Percentiles rank a stretch among this genome's conserved stretches.
Evolutionary conservation across 2,329 filamentous ascomycete genomes (phyloP).

Genomic region (Hymenoscyphus fraxineus): DNA sequence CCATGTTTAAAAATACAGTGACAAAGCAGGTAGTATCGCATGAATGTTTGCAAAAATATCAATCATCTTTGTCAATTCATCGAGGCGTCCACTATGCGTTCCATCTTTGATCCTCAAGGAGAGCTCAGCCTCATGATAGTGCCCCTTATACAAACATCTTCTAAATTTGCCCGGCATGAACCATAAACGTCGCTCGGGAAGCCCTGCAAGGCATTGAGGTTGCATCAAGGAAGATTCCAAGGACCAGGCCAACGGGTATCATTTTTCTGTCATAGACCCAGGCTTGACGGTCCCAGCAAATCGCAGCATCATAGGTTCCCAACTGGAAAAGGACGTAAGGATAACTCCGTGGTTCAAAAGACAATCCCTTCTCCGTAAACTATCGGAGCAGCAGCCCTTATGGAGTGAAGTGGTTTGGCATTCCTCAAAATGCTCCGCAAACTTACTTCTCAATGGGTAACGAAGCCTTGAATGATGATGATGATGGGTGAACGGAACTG

Average conservation of each 20-base stretch:
- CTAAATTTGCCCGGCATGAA: not conserved
- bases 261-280: not conserved
- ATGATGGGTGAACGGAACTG: not conserved
- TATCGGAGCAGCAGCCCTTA: not conserved
- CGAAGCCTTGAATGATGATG: not conserved
- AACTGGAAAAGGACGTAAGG: not conserved
- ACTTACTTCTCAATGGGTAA: not conserved
- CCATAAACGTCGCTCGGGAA: not conserved
- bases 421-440: not conserved
- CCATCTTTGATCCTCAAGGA: not conserved
- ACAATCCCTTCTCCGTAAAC: not conserved
- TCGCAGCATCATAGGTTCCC: not conserved
- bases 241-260: slow-evolving; percentile 8
- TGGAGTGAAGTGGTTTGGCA: not conserved
- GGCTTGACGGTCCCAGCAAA: not conserved
- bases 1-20: not conserved
- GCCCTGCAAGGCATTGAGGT: not conserved
- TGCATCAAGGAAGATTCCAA: slow-evolving; percentile 1
- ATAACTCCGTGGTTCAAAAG: not conserved
- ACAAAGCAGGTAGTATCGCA: not conserved
- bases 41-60: not conserved
- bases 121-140: not conserved
- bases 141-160: not conserved
- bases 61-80: not conserved
- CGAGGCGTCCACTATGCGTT: not conserved